A percentile compares a stretch with the other conserved stretches of the same genome.
Conservation (phyloP, 2,329 filamentous ascomycete genomes). For the Colletotrichum ledebouriae region DNA sequence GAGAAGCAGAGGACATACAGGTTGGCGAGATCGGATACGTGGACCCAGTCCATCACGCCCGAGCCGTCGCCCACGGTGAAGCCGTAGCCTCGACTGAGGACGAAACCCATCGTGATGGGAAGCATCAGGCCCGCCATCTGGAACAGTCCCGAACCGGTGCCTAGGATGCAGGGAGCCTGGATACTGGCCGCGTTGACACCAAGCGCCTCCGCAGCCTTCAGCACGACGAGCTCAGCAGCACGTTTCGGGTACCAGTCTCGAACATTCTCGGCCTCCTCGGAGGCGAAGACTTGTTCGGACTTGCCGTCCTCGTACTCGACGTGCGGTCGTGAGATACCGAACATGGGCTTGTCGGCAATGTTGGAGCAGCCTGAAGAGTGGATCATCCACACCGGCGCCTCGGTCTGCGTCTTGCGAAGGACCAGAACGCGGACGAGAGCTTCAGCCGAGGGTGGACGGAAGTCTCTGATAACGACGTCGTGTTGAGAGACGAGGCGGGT, state of each 20-base stretch:
- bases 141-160: conserved; percentile 42
- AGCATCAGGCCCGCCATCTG: conserved; percentile 40
- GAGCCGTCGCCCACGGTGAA: conserved; percentile 41
- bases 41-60: conserved; percentile 41
- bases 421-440: conserved; percentile 54
- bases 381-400: conserved; percentile 39
- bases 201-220: conserved; percentile 27
- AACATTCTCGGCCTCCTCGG: conserved; percentile 40
- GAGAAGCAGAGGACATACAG: conserved; percentile 41
- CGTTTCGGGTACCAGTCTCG: conserved; percentile 44
- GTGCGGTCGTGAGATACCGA: conserved; percentile 31
- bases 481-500: conserved; percentile 36
- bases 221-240: conserved; percentile 42
- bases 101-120: conserved; percentile 43
- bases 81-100: conserved; percentile 41
- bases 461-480: conserved; percentile 54
- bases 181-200: conserved; percentile 41
- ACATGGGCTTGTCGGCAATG: conserved; percentile 43
- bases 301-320: conserved; percentile 40
- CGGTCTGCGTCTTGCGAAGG: conserved; percentile 43
- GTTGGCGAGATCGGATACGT: conserved; percentile 44
- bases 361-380: conserved; percentile 44
- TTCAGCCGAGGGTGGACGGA: conserved; percentile 49
- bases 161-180: conserved; percentile 42
- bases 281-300: conserved; percentile 28